These are phyloP conservation scores for Antrodiella citrinella DNA, from an alignment of 768 basidiomycete species.

Conservation along the genomic window DNA sequence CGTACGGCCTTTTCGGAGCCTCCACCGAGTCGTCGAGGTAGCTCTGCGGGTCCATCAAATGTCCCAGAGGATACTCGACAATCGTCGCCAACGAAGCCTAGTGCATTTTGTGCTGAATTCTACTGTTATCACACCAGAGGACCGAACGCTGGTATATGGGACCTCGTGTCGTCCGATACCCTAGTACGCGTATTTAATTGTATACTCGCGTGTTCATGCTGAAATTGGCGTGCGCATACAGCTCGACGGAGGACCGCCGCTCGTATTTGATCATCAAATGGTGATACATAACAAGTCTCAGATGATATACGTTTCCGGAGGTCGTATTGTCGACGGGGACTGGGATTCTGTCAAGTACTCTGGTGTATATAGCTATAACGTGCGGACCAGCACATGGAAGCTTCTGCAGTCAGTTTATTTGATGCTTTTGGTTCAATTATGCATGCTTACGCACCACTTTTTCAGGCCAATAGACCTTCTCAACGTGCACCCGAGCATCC, in stretches of 20 bases:
- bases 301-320: conserved; percentile 70
- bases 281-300: conserved; percentile 64
- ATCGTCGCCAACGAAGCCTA: background rate
- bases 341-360: conserved; percentile 55
- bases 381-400: conserved; percentile 59
- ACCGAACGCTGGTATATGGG: conserved; percentile 60
- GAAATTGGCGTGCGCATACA: conserved; percentile 17
- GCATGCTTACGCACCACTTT: no score
- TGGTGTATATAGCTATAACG: conserved; percentile 66
- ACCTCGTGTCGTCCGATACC: conserved; percentile 58
- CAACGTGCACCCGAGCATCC: conserved; percentile 35
- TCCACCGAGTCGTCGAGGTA: background rate
- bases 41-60: background rate
- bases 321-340: conserved; percentile 61
- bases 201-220: background rate
- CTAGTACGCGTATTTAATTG: conserved; percentile 34
- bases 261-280: conserved; percentile 80
- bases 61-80: background rate
- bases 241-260: conserved; percentile 60
- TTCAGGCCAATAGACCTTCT: conserved; percentile 17
- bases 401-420: conserved; percentile 47
- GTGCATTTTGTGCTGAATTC: conserved; percentile 56
- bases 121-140: conserved; percentile 68
- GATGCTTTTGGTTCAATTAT: background rate
- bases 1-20: background rate